Evolutionary conservation across 2,329 filamentous ascomycete species (phyloP).

Genomic region (Rhynchosporium secalis): DNA sequence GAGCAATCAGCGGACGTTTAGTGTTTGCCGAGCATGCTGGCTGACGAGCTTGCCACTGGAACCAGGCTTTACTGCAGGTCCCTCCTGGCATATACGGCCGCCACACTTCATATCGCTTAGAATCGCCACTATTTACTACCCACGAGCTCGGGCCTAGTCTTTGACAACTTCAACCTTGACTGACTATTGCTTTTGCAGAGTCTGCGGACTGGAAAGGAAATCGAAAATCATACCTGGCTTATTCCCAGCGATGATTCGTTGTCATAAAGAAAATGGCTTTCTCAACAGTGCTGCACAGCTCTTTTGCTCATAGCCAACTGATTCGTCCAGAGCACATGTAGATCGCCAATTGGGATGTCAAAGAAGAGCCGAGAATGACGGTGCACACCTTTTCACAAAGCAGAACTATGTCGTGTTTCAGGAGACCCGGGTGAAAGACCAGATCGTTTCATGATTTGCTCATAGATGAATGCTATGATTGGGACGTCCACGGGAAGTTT

Average conservation of each 20-base stretch:
- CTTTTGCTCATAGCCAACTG: not conserved
- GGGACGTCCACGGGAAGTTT: not conserved
- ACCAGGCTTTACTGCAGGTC: too few relatives aligned
- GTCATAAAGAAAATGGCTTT: not conserved
- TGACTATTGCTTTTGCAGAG: not conserved
- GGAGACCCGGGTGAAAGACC: not conserved
- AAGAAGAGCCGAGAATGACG: not conserved
- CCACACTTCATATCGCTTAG: not conserved
- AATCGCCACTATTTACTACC: not conserved
- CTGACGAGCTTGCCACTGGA: too few relatives aligned
- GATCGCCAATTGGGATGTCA: not conserved
- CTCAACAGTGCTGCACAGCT: not conserved
- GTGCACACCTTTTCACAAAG: not conserved
- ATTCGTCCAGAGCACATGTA: not conserved
- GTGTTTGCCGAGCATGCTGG: not conserved
- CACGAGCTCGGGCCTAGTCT: constrained; percentile 9
- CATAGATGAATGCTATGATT: not conserved
- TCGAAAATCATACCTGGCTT: not conserved
- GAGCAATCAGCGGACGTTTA: constrained; percentile 3
- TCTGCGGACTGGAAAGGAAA: not conserved
- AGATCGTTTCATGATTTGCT: constrained; percentile 2
- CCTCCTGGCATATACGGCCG: too few relatives aligned
- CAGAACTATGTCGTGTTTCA: constrained; percentile 1
- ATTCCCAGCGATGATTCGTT: too few relatives aligned
- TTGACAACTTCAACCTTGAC: not conserved